Conservation (phyloP, 1,139 yeast species). For the Pneumocystis jirovecii region DNA sequence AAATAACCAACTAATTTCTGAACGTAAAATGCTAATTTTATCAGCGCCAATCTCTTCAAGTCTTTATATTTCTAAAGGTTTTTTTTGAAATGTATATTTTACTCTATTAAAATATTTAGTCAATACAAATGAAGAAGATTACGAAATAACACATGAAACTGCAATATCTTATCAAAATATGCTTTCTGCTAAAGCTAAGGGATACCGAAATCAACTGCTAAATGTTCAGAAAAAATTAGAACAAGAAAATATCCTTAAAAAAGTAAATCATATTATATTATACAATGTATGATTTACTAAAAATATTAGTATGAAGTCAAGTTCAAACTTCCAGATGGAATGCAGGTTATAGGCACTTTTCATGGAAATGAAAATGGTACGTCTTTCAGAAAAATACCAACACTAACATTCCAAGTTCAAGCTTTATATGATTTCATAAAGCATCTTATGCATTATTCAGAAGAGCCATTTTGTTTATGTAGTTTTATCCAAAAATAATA, state of each 20-base stretch:
- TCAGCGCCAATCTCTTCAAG: not conserved
- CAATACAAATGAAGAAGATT: slow-evolving; percentile 7
- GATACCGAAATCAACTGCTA: not conserved
- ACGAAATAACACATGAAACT: slow-evolving; percentile 8
- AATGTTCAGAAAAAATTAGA: not conserved
- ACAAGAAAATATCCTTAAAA: not conserved
- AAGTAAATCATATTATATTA: not conserved
- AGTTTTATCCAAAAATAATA: not conserved
- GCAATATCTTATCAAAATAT: slow-evolving; percentile 10
- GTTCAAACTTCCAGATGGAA: slow-evolving; percentile 5
- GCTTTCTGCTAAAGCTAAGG: slow-evolving; percentile 7
- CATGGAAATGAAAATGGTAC: not conserved
- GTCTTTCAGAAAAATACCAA: not conserved
- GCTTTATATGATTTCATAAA: not conserved
- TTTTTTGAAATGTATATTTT: not conserved
- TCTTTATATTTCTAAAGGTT: not conserved
- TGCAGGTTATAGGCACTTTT: slow-evolving; percentile 6
- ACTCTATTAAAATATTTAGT: not conserved
- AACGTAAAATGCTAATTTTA: not conserved
- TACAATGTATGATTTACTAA: not conserved
- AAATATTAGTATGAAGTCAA: slow-evolving; percentile 1
- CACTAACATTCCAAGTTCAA: not conserved
- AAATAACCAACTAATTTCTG: not conserved
- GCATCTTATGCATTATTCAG: not conserved
- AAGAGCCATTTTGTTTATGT: not conserved